Base-by-base conservation (phyloP, 192 early-diverging fungal genomes). In the Diversispora epigaea region DNA sequence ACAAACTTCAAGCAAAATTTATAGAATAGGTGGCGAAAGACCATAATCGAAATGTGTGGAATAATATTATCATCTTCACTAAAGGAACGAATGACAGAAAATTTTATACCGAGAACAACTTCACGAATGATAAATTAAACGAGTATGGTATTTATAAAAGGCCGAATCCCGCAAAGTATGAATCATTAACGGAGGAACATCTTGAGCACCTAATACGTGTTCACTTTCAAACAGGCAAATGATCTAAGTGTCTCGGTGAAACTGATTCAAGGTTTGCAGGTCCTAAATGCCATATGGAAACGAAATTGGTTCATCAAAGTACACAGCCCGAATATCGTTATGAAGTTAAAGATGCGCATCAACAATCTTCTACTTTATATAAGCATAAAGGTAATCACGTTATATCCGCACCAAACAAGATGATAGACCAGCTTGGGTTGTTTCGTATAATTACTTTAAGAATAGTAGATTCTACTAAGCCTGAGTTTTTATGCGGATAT, bases 51-150 rank as follows among this genome's bases (percentile, higher is more conserved):
- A 71, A 71, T 58, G 69, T 71, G 7, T 71, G 69, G 69, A 40
- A 71, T 32, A 71, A 71, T 71, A 58, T 32, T 58, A 71, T 71
- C 50, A 58, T 71, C 50, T 9, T 71, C 39, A 71, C 56, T 40
- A 71, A 71, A 71, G 69, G 69, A 7, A 15, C 17, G 6, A 40
- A 55, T 14, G 11, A 9, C 39, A 17, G n/a, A n/a, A 54, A 19
- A 44, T n/a, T n/a, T n/a, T n/a, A n/a, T n/a, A n/a, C n/a, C n/a
- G n/a, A n/a, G n/a, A n/a, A n/a, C n/a, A n/a, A 65, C 39, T 65
- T 65, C 8, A 65, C 63, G 8, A 65, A 32, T 45, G 32, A 65
- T 65, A 39, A 65, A 65, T 43, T 65, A 45, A 65, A 65, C 63
- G 41, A 15, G 15, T 15, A 32, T 39, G n/a, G n/a, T 65, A 25